phyloP scores from a whole-genome alignment of 768 basidiomycete genomes.

The Lactarius hatsudake region DNA sequence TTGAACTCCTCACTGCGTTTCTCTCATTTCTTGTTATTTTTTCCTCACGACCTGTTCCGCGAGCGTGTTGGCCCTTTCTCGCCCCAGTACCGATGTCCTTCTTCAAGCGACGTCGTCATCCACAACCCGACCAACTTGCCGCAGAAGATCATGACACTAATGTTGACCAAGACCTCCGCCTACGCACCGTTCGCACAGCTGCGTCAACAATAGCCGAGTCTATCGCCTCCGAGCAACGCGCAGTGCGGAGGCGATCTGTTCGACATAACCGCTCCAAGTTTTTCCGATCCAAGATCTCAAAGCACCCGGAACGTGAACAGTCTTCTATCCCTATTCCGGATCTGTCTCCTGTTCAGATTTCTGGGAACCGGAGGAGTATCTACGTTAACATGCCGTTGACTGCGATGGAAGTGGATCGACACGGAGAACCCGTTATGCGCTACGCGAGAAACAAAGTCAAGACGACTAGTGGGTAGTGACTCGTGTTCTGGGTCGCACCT shows the following conservation, averaged over 20 bases:
- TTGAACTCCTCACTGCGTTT: not conserved
- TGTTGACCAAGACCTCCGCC: slow-evolving; percentile 82
- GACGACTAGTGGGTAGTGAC: slow-evolving; percentile 72
- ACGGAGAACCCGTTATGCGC: slow-evolving; percentile 75
- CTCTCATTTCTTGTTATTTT: not conserved
- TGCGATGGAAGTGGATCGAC: slow-evolving; percentile 57
- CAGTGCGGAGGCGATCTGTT: slow-evolving; percentile 52
- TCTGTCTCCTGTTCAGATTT: slow-evolving; percentile 37
- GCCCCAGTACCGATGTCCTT: slow-evolving; percentile 20
- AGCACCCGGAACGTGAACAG: slow-evolving; percentile 37
- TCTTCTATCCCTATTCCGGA: slow-evolving; percentile 33
- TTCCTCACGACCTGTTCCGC: not conserved
- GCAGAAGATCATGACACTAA: slow-evolving; percentile 60
- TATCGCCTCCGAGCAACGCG: slow-evolving; percentile 71
- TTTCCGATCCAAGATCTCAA: slow-evolving; percentile 51
- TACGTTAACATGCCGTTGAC: slow-evolving; percentile 76
- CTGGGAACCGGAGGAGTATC: slow-evolving; percentile 65
- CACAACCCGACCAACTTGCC: slow-evolving; percentile 36
- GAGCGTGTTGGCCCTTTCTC: not conserved
- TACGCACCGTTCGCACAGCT: slow-evolving; percentile 91
- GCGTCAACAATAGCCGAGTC: slow-evolving; percentile 88
- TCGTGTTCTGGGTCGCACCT: not conserved
- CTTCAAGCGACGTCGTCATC: slow-evolving; percentile 21
- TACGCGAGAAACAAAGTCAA: slow-evolving; percentile 92
- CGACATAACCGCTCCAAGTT: slow-evolving; percentile 48